Conservation (phyloP, 176 grass and related monocot genomes). For the Phragmites australis region DNA sequence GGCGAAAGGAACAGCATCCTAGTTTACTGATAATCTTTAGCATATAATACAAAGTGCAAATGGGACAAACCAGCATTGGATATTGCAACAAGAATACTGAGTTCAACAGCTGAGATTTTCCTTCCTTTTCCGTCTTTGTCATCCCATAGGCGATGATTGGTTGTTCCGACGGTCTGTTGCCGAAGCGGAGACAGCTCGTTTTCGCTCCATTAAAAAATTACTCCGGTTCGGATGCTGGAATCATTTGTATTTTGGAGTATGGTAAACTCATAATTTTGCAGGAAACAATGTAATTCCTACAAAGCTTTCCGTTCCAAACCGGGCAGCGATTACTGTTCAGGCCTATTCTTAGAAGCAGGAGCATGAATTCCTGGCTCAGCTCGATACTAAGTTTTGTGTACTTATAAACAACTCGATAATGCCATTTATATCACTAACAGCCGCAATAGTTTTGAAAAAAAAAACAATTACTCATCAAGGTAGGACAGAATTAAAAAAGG, state of each 20-base stretch:
- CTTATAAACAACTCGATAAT: background rate
- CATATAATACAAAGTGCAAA: background rate
- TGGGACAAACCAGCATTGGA: background rate
- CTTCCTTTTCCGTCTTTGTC: constrained; percentile 18
- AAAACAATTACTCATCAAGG: background rate
- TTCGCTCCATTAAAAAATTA: background rate
- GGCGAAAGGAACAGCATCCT: background rate
- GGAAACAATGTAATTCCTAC: background rate
- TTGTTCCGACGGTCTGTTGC: background rate
- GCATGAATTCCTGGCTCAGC: background rate
- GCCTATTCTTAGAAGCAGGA: background rate
- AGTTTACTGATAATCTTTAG: background rate
- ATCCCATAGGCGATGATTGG: background rate
- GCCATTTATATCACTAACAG: background rate
- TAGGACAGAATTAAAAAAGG: background rate
- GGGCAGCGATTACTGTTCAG: background rate
- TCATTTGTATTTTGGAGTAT: background rate
- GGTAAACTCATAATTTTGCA: background rate
- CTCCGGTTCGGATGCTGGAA: background rate
- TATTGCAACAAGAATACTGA: constrained; percentile 4
- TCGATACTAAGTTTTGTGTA: background rate
- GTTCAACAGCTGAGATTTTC: background rate
- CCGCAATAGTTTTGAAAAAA: background rate
- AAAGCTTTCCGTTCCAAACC: background rate
- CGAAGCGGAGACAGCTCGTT: constrained; percentile 26